Percentiles rank a stretch among this genome's conserved stretches.
Conservation (phyloP, 2,329 filamentous ascomycete genomes). For the Pseudogymnoascus sp. region DNA sequence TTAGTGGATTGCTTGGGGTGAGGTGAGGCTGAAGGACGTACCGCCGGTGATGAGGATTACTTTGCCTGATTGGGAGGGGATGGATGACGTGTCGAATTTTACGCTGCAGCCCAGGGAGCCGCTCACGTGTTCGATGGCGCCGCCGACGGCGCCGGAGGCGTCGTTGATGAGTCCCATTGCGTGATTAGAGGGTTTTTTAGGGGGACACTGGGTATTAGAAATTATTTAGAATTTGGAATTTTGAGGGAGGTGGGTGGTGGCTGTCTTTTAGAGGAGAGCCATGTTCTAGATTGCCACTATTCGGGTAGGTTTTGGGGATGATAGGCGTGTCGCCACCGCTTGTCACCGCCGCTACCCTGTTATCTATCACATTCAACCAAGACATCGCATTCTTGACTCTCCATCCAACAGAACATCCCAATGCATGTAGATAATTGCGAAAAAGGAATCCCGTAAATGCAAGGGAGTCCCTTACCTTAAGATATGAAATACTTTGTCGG, state of each 20-base stretch:
- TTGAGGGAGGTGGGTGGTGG: background rate
- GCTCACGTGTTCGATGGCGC: background rate
- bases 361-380: background rate
- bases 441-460: background rate
- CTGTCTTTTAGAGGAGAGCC: background rate
- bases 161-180: constrained; percentile 3
- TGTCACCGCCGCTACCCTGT: background rate
- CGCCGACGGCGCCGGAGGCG: background rate
- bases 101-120: background rate
- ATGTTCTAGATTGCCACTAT: background rate
- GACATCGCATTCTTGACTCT: background rate
- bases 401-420: background rate
- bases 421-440: background rate
- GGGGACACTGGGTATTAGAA: background rate
- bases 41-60: constrained; percentile 40
- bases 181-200: background rate
- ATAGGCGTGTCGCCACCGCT: constrained; percentile 1
- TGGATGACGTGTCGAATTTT: constrained; percentile 28
- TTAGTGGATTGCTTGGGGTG: background rate
- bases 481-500: background rate
- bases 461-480: background rate
- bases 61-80: constrained; percentile 32
- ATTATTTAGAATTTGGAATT: constrained; percentile 8
- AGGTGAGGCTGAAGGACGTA: constrained; percentile 11
- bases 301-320: background rate